These are phyloP conservation scores for Beauveria medogensis DNA, from an alignment of 2,329 filamentous ascomycete species.

Conservation along the genomic window DNA sequence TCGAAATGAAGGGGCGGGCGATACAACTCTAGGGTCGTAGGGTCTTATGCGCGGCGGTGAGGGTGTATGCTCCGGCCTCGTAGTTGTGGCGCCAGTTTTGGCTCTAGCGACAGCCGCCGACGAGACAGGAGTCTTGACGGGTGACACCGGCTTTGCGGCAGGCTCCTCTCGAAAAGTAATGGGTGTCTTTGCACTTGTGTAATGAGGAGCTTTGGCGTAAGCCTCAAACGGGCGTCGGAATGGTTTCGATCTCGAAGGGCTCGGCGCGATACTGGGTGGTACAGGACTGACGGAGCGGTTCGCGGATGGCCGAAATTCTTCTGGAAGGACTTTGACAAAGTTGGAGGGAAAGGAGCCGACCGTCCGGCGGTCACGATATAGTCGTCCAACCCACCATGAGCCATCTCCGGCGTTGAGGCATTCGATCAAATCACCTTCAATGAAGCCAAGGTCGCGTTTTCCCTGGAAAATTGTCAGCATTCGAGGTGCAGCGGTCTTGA, in stretches of 20 bases:
- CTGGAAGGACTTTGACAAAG: conserved; percentile 84
- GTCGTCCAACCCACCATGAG: conserved; percentile 93
- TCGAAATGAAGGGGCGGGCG: conserved; percentile 19
- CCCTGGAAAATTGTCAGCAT: conserved; percentile 41
- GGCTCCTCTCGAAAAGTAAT: conserved; percentile 44
- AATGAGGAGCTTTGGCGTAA: conserved; percentile 58
- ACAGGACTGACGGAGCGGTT: conserved; percentile 53
- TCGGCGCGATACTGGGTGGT: conserved; percentile 46
- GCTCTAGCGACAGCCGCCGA: background rate
- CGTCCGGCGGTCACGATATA: conserved; percentile 82
- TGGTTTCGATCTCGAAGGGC: conserved; percentile 52
- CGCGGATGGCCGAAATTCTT: conserved; percentile 68
- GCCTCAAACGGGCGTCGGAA: conserved; percentile 61
- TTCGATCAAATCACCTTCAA: conserved; percentile 96
- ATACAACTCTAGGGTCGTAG: conserved; percentile 25
- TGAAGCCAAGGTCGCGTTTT: conserved; percentile 89
- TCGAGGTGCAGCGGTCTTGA: too few species aligned
- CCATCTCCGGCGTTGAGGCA: conserved; percentile 96
- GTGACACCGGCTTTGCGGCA: background rate
- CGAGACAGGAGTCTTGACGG: background rate
- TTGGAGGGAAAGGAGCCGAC: conserved; percentile 95
- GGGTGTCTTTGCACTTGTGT: conserved; percentile 54
- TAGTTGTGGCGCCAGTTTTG: background rate
- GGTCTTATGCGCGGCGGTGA: conserved; percentile 19
- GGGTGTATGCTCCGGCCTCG: conserved; percentile 7